Conservation (phyloP, 2,329 filamentous ascomycete species). For the Talaromyces verruculosus region DNA sequence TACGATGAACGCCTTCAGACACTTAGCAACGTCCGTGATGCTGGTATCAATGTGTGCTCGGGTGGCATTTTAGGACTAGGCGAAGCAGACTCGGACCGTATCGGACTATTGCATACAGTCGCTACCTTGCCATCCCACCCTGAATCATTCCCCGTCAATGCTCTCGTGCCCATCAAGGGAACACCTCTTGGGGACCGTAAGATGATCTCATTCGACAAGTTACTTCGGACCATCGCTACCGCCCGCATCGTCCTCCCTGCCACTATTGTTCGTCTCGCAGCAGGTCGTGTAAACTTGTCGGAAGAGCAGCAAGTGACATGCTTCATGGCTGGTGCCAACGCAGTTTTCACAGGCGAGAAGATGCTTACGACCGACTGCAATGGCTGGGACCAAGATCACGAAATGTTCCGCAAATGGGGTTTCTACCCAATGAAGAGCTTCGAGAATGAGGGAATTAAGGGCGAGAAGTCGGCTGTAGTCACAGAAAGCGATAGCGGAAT, state of each 20-base stretch:
- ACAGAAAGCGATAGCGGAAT: background rate
- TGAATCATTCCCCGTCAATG: constrained; percentile 89
- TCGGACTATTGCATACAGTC: constrained; percentile 80
- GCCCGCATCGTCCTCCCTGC: constrained; percentile 78
- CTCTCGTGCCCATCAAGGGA: constrained; percentile 84
- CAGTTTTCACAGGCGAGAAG: constrained; percentile 93
- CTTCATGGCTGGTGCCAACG: constrained; percentile 88
- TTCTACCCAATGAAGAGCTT: constrained; percentile 71
- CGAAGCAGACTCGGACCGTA: constrained; percentile 73
- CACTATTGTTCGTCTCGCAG: constrained; percentile 84
- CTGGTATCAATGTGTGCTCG: constrained; percentile 86
- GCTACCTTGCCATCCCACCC: constrained; percentile 78
- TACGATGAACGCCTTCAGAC: constrained; percentile 87
- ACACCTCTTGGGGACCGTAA: constrained; percentile 77
- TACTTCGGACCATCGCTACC: constrained; percentile 80
- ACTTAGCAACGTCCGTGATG: constrained; percentile 74
- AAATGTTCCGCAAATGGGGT: constrained; percentile 81
- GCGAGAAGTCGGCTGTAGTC: background rate
- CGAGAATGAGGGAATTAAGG: constrained; percentile 32
- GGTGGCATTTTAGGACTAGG: constrained; percentile 85
- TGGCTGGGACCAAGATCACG: constrained; percentile 84
- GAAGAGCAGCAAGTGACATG: constrained; percentile 88
- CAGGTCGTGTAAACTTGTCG: constrained; percentile 76
- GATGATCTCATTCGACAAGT: constrained; percentile 71
- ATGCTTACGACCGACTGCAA: constrained; percentile 92